Evolutionary conservation across 2,329 filamentous ascomycete species (phyloP).

Genomic region (Capronia coronata): DNA sequence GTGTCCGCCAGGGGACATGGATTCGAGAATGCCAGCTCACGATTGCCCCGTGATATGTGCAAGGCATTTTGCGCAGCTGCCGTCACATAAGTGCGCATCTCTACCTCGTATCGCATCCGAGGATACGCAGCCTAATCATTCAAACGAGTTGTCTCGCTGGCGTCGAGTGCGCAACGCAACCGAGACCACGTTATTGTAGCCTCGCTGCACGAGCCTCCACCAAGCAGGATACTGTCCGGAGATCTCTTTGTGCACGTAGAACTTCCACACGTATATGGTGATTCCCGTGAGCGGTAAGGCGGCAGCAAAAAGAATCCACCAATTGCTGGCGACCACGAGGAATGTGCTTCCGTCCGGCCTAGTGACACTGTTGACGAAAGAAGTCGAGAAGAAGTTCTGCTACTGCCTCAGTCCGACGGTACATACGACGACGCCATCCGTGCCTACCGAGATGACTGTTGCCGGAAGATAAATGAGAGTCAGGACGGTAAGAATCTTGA

Average conservation of each 20-base stretch:
- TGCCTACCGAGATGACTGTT: conserved; percentile 22
- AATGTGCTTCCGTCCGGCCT: not conserved
- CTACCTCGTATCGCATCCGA: not conserved
- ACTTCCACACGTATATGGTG: conserved; percentile 14
- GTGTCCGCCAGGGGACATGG: not conserved
- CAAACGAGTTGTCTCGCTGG: not conserved
- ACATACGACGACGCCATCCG: not conserved
- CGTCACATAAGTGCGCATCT: too few relatives aligned
- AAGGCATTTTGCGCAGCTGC: too few relatives aligned
- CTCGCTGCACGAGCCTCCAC: not conserved
- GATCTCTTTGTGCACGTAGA: conserved; percentile 5
- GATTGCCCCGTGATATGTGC: too few relatives aligned
- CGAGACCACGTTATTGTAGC: not conserved
- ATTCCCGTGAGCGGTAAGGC: conserved; percentile 7
- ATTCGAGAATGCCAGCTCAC: not conserved
- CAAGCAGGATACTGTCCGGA: not conserved
- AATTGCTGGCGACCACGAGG: conserved; percentile 16
- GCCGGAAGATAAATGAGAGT: conserved; percentile 27
- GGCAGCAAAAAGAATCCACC: conserved; percentile 15
- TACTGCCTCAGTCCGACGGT: not conserved
- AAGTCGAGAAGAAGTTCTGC: conserved; percentile 27
- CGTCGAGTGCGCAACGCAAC: not conserved
- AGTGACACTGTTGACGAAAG: conserved; percentile 17
- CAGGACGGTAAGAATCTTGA: conserved; percentile 28
- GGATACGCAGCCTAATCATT: not conserved